These are phyloP conservation scores for Malassezia arunalokei DNA, from an alignment of 1,284 basidiomycete species.

Conservation along the genomic window DNA sequence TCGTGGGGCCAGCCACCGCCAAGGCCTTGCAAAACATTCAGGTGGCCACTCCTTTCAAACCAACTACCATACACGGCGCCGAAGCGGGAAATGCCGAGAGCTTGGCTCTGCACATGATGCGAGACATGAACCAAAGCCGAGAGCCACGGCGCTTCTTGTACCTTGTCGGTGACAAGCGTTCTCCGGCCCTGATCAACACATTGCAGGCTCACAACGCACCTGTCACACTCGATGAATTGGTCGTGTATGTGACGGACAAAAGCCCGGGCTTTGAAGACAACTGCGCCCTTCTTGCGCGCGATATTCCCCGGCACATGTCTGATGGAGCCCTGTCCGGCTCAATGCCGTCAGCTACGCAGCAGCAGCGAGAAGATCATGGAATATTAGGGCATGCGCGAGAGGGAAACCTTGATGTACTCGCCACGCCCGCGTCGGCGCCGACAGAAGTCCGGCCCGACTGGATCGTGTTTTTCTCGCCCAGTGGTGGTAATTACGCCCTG, in stretches of 20 bases:
- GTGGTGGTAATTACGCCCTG: constrained; percentile 36
- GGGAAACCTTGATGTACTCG: constrained; percentile 6
- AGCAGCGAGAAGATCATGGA: too few species aligned
- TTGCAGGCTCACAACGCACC: constrained; percentile 19
- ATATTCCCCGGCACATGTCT: constrained; percentile 18
- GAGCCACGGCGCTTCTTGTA: constrained; percentile 21
- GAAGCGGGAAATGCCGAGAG: constrained; percentile 33
- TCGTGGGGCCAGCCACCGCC: constrained; percentile 37
- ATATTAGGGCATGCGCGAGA: constrained; percentile 9
- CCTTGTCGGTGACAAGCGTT: constrained; percentile 39
- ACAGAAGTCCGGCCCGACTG: constrained; percentile 24
- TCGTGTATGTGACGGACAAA: constrained; percentile 34
- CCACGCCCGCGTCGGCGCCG: not conserved
- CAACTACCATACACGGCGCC: constrained; percentile 27
- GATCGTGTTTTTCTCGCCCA: constrained; percentile 45
- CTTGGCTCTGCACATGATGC: constrained; percentile 26
- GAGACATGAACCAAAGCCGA: not conserved
- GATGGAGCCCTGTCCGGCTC: not conserved
- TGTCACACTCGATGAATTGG: constrained; percentile 23
- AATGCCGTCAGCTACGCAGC: too few species aligned
- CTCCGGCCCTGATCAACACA: constrained; percentile 24
- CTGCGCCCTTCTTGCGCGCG: constrained; percentile 22
- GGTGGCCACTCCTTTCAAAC: constrained; percentile 23
- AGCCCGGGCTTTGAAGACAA: constrained; percentile 25
- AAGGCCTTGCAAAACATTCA: constrained; percentile 20